phyloP scores from a whole-genome alignment of 371 early-diverging fungal species.

The Mortierella sp. region DNA sequence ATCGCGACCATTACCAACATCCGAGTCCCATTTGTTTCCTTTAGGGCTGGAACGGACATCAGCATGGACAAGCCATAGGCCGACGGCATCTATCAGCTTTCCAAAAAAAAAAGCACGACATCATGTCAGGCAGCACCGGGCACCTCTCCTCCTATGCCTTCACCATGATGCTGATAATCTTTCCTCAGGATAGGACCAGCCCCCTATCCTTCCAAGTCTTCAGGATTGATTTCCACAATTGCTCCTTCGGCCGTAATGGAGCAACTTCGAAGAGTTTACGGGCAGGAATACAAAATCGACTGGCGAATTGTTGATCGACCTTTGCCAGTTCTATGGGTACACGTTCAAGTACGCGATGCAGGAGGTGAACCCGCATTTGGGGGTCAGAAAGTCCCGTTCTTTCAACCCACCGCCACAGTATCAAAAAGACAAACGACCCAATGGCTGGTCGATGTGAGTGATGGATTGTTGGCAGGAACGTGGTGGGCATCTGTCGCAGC shows the following conservation, averaged over 20 bases:
- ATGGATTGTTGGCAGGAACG: background rate
- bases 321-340: conserved; percentile 68
- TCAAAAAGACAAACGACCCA: background rate
- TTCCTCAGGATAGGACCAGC: background rate
- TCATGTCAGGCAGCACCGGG: background rate
- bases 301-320: conserved; percentile 66
- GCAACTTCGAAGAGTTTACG: conserved; percentile 57
- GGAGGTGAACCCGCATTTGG: conserved; percentile 60
- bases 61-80: conserved; percentile 70
- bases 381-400: background rate
- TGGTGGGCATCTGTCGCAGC: background rate
- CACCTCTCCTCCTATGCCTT: background rate
- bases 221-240: conserved; percentile 9
- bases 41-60: conserved; percentile 70
- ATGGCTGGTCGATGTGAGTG: background rate
- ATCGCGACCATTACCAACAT: conserved; percentile 25
- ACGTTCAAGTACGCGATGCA: conserved; percentile 63
- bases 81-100: conserved; percentile 60
- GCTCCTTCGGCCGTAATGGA: background rate
- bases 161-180: background rate
- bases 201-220: conserved; percentile 7
- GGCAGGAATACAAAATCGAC: conserved; percentile 62
- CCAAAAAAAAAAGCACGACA: background rate
- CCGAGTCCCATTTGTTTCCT: conserved; percentile 79
- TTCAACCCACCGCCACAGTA: background rate